These are phyloP conservation scores for Marasmius tenuissimus DNA, from an alignment of 1,284 basidiomycete genomes.

Conservation along the genomic window DNA sequence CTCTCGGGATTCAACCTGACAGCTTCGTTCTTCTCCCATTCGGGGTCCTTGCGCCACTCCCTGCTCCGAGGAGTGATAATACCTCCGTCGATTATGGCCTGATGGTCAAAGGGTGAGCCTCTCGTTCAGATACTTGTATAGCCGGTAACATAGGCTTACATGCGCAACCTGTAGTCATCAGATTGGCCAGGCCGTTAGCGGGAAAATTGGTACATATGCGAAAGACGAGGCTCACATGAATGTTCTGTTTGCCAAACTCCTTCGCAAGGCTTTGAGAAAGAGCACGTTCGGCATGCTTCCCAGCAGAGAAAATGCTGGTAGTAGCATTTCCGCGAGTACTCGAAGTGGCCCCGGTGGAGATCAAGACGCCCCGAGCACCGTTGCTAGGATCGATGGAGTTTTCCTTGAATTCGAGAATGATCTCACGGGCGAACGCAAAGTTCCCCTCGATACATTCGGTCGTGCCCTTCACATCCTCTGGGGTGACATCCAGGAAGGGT, in stretches of 20 bases:
- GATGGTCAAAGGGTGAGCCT: not conserved
- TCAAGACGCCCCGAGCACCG: slow-evolving; percentile 62
- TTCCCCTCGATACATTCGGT: slow-evolving; percentile 58
- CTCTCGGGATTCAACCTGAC: slow-evolving; percentile 56
- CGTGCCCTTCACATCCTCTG: slow-evolving; percentile 51
- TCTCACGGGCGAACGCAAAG: slow-evolving; percentile 69
- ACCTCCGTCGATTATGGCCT: slow-evolving; percentile 65
- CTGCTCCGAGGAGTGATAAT: slow-evolving; percentile 51
- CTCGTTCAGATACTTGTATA: not conserved
- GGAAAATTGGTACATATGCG: not conserved
- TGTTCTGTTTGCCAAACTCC: slow-evolving; percentile 78
- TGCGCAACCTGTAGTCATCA: slow-evolving; percentile 50
- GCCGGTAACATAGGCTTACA: slow-evolving; percentile 36
- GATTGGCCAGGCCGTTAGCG: not conserved
- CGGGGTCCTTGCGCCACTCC: slow-evolving; percentile 27
- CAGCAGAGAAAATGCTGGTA: slow-evolving; percentile 69
- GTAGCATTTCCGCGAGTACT: slow-evolving; percentile 61
- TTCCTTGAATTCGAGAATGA: slow-evolving; percentile 60
- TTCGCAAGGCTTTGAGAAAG: slow-evolving; percentile 76
- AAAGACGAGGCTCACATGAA: slow-evolving; percentile 51
- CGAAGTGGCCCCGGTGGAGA: slow-evolving; percentile 81
- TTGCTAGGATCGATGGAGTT: slow-evolving; percentile 37
- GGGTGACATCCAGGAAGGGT: slow-evolving; percentile 66
- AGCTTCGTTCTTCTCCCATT: slow-evolving; percentile 48
- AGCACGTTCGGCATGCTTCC: slow-evolving; percentile 67